phyloP scores from a whole-genome alignment of 768 basidiomycete species.

The Serendipita sp. region DNA sequence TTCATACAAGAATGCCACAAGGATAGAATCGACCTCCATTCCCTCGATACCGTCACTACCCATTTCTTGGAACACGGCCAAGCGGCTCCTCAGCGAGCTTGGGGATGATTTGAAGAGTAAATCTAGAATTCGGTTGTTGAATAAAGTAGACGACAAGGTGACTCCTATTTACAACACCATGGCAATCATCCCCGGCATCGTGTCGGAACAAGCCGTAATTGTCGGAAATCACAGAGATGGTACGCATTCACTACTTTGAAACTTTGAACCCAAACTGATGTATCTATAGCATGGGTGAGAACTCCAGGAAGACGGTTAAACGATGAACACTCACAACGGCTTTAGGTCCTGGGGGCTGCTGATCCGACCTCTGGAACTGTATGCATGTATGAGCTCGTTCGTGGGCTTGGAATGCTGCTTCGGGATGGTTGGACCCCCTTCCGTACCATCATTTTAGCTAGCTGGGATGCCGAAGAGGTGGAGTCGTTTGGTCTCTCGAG shows the following conservation, averaged over 20 bases:
- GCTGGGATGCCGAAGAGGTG: conserved; percentile 54
- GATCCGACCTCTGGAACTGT: conserved; percentile 74
- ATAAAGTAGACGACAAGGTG: conserved; percentile 63
- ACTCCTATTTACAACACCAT: conserved; percentile 86
- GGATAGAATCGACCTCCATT: conserved; percentile 26
- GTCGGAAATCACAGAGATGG: conserved; percentile 81
- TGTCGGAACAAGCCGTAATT: conserved; percentile 71
- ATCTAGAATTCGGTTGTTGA: conserved; percentile 36
- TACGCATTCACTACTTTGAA: not conserved
- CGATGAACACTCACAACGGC: not conserved
- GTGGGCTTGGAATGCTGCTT: conserved; percentile 52
- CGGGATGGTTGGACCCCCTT: conserved; percentile 71
- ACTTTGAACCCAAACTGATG: not conserved
- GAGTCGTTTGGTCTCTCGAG: not conserved
- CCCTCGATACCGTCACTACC: conserved; percentile 78
- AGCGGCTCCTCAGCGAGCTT: conserved; percentile 38
- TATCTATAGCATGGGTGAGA: not conserved
- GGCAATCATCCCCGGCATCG: conserved; percentile 66
- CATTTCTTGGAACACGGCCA: conserved; percentile 72
- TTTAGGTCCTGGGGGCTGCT: conserved; percentile 66
- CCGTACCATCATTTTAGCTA: conserved; percentile 53
- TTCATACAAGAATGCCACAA: conserved; percentile 64
- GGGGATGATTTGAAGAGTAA: conserved; percentile 25
- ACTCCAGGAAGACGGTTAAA: not conserved
- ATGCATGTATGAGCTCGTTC: conserved; percentile 58